These are phyloP conservation scores for Periconia macrospinosa DNA, from an alignment of 2,329 filamentous ascomycete species.

Conservation along the genomic window DNA sequence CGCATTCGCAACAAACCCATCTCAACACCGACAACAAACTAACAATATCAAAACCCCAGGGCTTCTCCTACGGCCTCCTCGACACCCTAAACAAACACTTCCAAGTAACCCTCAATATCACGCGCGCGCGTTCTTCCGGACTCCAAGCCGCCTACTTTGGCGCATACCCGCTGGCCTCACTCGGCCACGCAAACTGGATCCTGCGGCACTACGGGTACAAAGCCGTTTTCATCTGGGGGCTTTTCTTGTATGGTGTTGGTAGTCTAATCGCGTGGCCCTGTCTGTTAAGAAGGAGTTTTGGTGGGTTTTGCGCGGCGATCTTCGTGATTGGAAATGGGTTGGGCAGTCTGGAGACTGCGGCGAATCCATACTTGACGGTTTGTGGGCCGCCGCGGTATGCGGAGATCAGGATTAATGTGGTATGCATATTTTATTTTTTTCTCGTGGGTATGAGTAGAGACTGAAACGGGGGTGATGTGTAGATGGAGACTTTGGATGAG, in stretches of 20 bases:
- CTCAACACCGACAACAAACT: neutral
- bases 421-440: neutral
- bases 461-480: too few species aligned
- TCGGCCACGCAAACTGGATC: conserved; percentile 53
- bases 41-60: conserved; percentile 24
- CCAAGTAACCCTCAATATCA: conserved; percentile 49
- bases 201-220: conserved; percentile 54
- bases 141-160: conserved; percentile 55
- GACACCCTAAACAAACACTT: conserved; percentile 58
- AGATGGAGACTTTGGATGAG: too few species aligned
- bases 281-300: conserved; percentile 58
- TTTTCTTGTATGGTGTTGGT: conserved; percentile 59
- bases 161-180: conserved; percentile 53
- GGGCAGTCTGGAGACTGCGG: conserved; percentile 61
- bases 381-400: conserved; percentile 63
- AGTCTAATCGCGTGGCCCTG: conserved; percentile 63
- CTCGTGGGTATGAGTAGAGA: too few species aligned
- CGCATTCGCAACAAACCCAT: neutral
- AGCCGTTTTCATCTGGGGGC: conserved; percentile 53
- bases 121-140: conserved; percentile 47
- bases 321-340: conserved; percentile 58
- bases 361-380: conserved; percentile 55
- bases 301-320: conserved; percentile 62
- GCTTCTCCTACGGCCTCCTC: conserved; percentile 60
- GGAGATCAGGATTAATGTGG: conserved; percentile 60